A percentile compares a stretch with the other conserved stretches of the same genome.
phyloP scores from a whole-genome alignment of 257 asterid species.

The Solanum chiquidenum region DNA sequence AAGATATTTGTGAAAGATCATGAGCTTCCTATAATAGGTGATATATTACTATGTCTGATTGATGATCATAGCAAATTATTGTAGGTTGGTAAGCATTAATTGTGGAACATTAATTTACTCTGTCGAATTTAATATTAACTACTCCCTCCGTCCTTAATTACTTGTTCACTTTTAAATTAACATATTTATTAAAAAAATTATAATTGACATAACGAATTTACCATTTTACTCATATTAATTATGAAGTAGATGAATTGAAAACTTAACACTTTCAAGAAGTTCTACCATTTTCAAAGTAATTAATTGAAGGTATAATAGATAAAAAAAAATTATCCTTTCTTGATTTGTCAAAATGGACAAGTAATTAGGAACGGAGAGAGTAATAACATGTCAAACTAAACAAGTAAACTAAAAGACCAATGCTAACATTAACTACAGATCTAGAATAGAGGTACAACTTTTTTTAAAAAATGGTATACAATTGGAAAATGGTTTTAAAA shows the following conservation, averaged over 20 bases:
- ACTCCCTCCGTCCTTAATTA: no score
- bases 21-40: background rate
- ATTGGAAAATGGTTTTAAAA: background rate
- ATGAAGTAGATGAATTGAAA: no score
- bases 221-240: no score
- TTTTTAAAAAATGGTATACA: background rate
- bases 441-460: background rate
- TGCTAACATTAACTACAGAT: background rate
- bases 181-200: no score
- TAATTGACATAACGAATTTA: no score
- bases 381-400: background rate
- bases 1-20: background rate
- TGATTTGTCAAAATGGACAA: no score
- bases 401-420: background rate
- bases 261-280: no score
- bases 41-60: background rate
- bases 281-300: no score
- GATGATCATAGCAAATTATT: background rate
- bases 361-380: no score
- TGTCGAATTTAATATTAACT: background rate
- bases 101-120: background rate
- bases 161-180: no score
- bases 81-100: background rate
- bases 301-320: no score
- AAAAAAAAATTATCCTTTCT: no score